Evolutionary conservation across 176 grass and related monocot genomes (phyloP).

Genomic region (Avena eriantha): DNA sequence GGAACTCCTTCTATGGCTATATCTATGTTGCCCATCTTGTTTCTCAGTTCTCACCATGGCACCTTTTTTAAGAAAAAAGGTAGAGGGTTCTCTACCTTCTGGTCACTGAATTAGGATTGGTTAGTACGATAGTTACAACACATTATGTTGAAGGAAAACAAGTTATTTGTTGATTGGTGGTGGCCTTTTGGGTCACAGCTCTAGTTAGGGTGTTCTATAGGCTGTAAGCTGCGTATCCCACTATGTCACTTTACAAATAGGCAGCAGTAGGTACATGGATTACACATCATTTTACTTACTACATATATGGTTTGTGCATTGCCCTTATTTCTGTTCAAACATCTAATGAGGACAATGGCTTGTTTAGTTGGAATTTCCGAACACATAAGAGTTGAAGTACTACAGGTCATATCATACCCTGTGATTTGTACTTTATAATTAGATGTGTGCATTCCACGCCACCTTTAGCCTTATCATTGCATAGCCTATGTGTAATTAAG

Average conservation of each 20-base stretch:
- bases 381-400: background rate
- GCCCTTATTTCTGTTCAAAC: background rate
- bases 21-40: background rate
- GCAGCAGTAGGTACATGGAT: background rate
- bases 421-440: constrained; percentile 7
- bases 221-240: background rate
- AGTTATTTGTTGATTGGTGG: background rate
- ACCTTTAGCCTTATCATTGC: background rate
- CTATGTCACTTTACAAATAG: background rate
- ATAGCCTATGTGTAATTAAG: constrained; percentile 17
- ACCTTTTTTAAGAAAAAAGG: background rate
- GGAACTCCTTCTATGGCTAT: background rate
- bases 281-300: constrained; percentile 3
- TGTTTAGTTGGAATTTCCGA: background rate
- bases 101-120: background rate
- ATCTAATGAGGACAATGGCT: background rate
- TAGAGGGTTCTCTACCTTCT: background rate
- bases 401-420: constrained; percentile 4
- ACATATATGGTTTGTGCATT: constrained; percentile 1
- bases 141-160: background rate
- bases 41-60: constrained; percentile 23
- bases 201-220: background rate
- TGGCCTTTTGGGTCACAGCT: background rate
- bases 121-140: background rate
- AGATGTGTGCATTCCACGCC: background rate